phyloP scores from a whole-genome alignment of 306 rosid genomes.

The Elaeagnus macrophylla region DNA sequence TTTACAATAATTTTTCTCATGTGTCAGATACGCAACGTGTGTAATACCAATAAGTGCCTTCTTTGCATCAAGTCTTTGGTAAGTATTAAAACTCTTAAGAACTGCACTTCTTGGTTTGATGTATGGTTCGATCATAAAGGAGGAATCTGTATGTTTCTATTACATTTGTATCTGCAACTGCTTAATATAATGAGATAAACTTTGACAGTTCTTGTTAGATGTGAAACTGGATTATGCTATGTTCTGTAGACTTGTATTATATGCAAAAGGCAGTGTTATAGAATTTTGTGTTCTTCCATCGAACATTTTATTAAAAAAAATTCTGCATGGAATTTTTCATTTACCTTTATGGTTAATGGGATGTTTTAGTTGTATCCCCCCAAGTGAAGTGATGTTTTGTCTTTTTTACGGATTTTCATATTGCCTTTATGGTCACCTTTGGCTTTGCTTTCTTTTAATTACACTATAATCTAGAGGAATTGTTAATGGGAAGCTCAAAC shows the following conservation, averaged over 20 bases:
- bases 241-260: too few relatives aligned
- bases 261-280: not conserved
- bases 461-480: not conserved
- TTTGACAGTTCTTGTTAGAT: not conserved
- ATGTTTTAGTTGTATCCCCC: too few relatives aligned
- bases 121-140: not conserved
- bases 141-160: not conserved
- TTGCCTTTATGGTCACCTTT: not conserved
- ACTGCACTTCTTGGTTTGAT: constrained; percentile 3
- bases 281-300: too few relatives aligned
- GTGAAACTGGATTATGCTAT: not conserved
- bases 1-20: constrained; percentile 8
- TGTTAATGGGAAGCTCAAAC: not conserved
- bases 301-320: too few relatives aligned
- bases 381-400: too few relatives aligned
- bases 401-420: too few relatives aligned
- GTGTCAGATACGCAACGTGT: constrained; percentile 83
- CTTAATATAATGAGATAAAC: not conserved
- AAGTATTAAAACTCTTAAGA: constrained; percentile 25
- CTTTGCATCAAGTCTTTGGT: constrained; percentile 97
- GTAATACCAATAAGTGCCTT: constrained; percentile 91
- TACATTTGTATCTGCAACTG: not conserved
- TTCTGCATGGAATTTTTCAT: too few relatives aligned
- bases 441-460: not conserved
- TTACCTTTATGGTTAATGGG: too few relatives aligned